phyloP scores from a whole-genome alignment of 2,329 filamentous ascomycete species.

The Sclerotinia borealis region DNA sequence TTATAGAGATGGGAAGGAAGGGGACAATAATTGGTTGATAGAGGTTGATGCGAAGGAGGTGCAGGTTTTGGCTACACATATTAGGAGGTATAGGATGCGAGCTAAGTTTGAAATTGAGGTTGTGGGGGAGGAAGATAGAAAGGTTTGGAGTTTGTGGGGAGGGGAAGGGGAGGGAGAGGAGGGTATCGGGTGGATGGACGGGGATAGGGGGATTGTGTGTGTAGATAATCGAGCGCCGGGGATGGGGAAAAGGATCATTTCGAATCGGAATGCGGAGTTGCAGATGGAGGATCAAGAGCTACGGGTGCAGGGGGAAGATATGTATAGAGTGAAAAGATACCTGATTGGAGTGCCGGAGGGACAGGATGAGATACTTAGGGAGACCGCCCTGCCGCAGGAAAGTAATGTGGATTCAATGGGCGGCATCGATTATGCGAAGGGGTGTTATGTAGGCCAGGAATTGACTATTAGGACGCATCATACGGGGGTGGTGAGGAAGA shows the following conservation, averaged over 20 bases:
- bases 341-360: slow-evolving; percentile 80
- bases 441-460: slow-evolving; percentile 95
- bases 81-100: slow-evolving; percentile 81
- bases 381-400: slow-evolving; percentile 75
- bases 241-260: slow-evolving; percentile 47
- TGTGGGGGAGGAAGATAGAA: slow-evolving; percentile 57
- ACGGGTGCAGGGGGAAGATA: background rate
- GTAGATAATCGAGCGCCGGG: slow-evolving; percentile 49
- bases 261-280: slow-evolving; percentile 34
- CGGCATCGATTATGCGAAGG: slow-evolving; percentile 89
- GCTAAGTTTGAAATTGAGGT: slow-evolving; percentile 67
- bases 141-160: slow-evolving; percentile 68
- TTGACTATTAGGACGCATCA: slow-evolving; percentile 94
- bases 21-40: slow-evolving; percentile 36
- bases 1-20: slow-evolving; percentile 49
- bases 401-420: slow-evolving; percentile 81
- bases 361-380: slow-evolving; percentile 66
- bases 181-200: slow-evolving; percentile 16
- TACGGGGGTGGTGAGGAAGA: slow-evolving; percentile 86
- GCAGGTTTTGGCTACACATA: slow-evolving; percentile 57
- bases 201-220: slow-evolving; percentile 21
- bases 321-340: slow-evolving; percentile 52
- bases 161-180: slow-evolving; percentile 8
- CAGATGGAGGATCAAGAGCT: slow-evolving; percentile 29
- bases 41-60: slow-evolving; percentile 73